Evolutionary conservation across 306 rosid species (phyloP).

Genomic region (Datisca glomerata): DNA sequence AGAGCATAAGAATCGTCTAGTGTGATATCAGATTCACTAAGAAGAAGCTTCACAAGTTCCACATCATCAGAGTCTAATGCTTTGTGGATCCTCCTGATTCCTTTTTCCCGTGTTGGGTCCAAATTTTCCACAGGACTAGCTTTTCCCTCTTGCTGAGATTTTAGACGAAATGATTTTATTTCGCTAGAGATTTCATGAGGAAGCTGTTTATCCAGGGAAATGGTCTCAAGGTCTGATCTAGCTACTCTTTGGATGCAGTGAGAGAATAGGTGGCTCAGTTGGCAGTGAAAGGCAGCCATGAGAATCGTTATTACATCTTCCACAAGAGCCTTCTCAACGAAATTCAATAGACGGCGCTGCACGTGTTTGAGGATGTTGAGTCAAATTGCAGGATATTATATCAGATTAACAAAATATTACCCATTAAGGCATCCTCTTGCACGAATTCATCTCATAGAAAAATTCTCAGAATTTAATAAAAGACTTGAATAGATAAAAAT

Average conservation of each 20-base stretch:
- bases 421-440: too few relatives aligned
- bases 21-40: slow-evolving; percentile 51
- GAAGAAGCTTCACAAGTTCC: slow-evolving; percentile 62
- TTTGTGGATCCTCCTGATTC: slow-evolving; percentile 42
- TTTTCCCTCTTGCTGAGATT: slow-evolving; percentile 23
- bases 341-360: slow-evolving; percentile 72
- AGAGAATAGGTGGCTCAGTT: slow-evolving; percentile 40
- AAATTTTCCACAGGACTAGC: slow-evolving; percentile 22
- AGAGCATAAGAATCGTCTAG: slow-evolving; percentile 67
- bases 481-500: too few relatives aligned
- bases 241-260: slow-evolving; percentile 61
- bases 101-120: slow-evolving; percentile 36
- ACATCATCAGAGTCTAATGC: slow-evolving; percentile 89
- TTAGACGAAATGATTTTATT: slow-evolving; percentile 30
- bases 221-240: slow-evolving; percentile 49
- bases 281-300: slow-evolving; percentile 49
- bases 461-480: too few relatives aligned
- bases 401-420: too few relatives aligned
- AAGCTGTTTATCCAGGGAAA: slow-evolving; percentile 64
- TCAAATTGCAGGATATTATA: slow-evolving; percentile 11
- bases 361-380: slow-evolving; percentile 13
- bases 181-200: slow-evolving; percentile 36
- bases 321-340: slow-evolving; percentile 71
- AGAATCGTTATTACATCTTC: slow-evolving; percentile 82
- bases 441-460: too few relatives aligned